Evolutionary conservation across 2,329 filamentous ascomycete genomes (phyloP).

Genomic region (Colletotrichum sp.): DNA sequence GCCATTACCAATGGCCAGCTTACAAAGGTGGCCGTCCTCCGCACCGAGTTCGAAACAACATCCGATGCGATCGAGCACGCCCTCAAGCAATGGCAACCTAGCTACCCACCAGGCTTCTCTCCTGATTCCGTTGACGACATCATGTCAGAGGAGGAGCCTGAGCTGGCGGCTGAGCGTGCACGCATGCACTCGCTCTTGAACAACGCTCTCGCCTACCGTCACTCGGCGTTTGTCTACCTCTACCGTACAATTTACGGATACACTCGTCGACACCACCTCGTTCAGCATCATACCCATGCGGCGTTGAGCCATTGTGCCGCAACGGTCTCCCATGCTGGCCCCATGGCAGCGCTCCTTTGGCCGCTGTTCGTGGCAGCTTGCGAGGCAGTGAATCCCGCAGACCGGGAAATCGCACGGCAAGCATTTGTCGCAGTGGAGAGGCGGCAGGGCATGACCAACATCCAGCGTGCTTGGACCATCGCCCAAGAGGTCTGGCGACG

Average conservation of each 20-base stretch:
- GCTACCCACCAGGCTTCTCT: constrained; percentile 44
- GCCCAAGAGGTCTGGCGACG: constrained; percentile 66
- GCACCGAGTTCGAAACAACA: constrained; percentile 54
- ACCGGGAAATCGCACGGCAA: constrained; percentile 55
- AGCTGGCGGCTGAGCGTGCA: constrained; percentile 37
- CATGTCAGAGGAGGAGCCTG: constrained; percentile 23
- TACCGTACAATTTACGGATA: constrained; percentile 59
- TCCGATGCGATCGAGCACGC: constrained; percentile 61
- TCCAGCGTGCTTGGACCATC: constrained; percentile 64
- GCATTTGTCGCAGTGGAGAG: constrained; percentile 59
- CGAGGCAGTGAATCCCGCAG: constrained; percentile 55
- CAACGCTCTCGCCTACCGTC: constrained; percentile 65
- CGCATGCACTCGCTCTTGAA: constrained; percentile 60
- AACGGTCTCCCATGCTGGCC: constrained; percentile 60
- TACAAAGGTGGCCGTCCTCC: constrained; percentile 51
- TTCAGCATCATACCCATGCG: constrained; percentile 58
- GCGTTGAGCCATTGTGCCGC: constrained; percentile 59
- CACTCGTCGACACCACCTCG: constrained; percentile 48
- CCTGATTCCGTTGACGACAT: constrained; percentile 23
- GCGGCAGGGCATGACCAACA: constrained; percentile 70
- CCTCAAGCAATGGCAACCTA: constrained; percentile 60
- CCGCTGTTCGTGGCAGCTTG: constrained; percentile 68
- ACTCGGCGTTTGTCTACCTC: constrained; percentile 63
- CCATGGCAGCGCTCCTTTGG: constrained; percentile 69
- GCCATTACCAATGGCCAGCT: constrained; percentile 46